Percentiles rank a stretch among this genome's conserved stretches.
Evolutionary conservation across 768 basidiomycete species (phyloP).

Genomic region (Mycena sanguinolenta): DNA sequence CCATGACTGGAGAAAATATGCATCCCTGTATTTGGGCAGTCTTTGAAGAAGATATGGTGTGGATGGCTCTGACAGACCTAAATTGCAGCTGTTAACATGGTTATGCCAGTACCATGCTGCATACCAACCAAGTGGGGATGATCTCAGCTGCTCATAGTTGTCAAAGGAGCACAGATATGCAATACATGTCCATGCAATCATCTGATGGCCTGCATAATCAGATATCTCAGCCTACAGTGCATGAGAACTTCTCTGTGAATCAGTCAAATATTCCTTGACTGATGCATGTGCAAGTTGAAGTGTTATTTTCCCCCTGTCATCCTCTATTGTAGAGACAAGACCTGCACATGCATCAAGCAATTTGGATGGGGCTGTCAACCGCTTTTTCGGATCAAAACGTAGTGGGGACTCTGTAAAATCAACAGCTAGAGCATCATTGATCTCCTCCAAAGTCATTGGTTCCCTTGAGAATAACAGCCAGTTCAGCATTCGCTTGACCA

Average conservation of each 20-base stretch:
- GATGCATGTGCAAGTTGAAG: not conserved
- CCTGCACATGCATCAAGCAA: not conserved
- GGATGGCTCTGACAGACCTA: not conserved
- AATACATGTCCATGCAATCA: constrained; percentile 1
- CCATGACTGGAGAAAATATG: too few species aligned
- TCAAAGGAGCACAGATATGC: not conserved
- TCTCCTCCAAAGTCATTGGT: not conserved
- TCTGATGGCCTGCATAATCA: not conserved
- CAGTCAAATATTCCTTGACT: not conserved
- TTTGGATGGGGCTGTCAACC: not conserved
- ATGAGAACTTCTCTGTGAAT: not conserved
- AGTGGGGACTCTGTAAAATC: not conserved
- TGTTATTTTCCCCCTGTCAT: not conserved
- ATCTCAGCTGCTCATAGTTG: not conserved
- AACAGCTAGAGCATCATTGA: not conserved
- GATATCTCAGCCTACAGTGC: not conserved
- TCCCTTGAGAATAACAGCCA: not conserved
- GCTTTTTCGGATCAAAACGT: not conserved
- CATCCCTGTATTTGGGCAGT: too few species aligned
- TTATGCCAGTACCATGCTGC: not conserved
- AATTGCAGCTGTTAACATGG: too few species aligned
- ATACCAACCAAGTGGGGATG: not conserved
- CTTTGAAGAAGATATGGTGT: too few species aligned
- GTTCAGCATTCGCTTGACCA: not conserved
- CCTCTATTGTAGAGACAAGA: not conserved